phyloP scores from a whole-genome alignment of 192 early-diverging fungal genomes.

The Anaeromyces robustus region DNA sequence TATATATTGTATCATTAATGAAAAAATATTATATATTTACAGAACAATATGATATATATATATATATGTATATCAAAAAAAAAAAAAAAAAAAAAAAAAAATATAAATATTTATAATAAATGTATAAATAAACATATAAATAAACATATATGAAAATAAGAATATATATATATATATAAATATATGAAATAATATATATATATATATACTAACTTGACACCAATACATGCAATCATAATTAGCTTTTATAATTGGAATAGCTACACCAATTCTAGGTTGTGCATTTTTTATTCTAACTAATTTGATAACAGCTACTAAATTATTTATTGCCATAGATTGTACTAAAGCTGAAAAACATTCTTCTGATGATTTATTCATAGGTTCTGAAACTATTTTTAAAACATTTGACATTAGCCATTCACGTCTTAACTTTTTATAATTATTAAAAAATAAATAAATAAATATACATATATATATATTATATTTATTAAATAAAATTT shows the following conservation, averaged over 20 bases:
- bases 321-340: not conserved
- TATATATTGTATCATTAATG: too few relatives aligned
- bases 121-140: not conserved
- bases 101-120: not conserved
- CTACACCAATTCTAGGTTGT: not conserved
- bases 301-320: not conserved
- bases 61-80: too few relatives aligned
- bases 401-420: not conserved
- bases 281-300: not conserved
- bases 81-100: not conserved
- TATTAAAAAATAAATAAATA: not conserved
- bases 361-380: not conserved
- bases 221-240: not conserved
- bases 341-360: not conserved
- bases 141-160: not conserved
- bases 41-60: too few relatives aligned
- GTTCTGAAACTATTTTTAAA: not conserved
- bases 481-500: too few relatives aligned
- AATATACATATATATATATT: too few relatives aligned
- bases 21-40: too few relatives aligned
- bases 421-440: not conserved
- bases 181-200: too few relatives aligned
- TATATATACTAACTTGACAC: not conserved
- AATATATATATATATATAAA: too few relatives aligned
- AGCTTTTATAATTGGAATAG: not conserved